Evolutionary conservation across 257 asterid genomes (phyloP).

Genomic region (Primulina eburnea): DNA sequence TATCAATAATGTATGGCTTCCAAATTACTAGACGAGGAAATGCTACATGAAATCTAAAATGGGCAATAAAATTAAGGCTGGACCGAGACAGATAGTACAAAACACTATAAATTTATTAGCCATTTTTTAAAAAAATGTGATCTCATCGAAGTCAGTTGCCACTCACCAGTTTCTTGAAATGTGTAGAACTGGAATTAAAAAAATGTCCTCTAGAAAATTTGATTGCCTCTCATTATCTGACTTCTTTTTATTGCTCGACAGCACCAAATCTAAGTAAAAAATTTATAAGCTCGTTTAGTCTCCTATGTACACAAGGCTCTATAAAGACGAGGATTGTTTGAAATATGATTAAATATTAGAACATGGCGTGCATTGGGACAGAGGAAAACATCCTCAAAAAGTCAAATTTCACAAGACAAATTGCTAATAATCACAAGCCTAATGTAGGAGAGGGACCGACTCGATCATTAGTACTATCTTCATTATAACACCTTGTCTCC

Average conservation of each 20-base stretch:
- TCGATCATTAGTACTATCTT: constrained; percentile 30
- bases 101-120: too few relatives aligned
- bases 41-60: not conserved
- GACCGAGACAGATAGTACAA: not conserved
- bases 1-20: too few relatives aligned
- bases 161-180: not conserved
- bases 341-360: constrained; percentile 33
- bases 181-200: not conserved
- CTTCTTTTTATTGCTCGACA: too few relatives aligned
- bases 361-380: constrained; percentile 38
- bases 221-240: not conserved
- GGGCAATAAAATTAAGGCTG: not conserved
- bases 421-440: constrained; percentile 37
- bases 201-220: not conserved
- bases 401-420: constrained; percentile 60
- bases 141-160: not conserved
- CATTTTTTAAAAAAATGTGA: not conserved
- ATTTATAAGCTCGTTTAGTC: constrained; percentile 29
- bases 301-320: constrained; percentile 56
- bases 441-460: constrained; percentile 28
- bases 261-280: not conserved
- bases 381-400: constrained; percentile 37
- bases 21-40: too few relatives aligned
- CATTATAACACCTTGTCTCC: constrained; percentile 11
- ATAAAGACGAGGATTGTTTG: constrained; percentile 34